Evolutionary conservation across 768 basidiomycete species (phyloP).

Genomic region (Gautieria morchelliformis): DNA sequence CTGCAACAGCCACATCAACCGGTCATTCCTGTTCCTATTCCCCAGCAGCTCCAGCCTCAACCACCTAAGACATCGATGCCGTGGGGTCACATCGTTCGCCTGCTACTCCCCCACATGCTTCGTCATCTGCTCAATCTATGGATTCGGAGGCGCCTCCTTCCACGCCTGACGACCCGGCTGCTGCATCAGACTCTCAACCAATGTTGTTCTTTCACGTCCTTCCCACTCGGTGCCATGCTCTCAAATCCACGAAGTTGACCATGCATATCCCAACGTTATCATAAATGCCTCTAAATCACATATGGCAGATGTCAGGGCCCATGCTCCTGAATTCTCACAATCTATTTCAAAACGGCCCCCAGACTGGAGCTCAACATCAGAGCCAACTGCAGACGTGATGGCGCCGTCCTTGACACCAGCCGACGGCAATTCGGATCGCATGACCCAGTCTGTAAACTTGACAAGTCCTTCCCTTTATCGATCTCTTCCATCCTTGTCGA

Average conservation of each 20-base stretch:
- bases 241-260: neutral
- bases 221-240: neutral
- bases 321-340: neutral
- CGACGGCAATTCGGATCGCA: constrained; percentile 14
- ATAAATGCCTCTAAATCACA: constrained; percentile 34
- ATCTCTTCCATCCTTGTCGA: neutral
- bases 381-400: constrained; percentile 7
- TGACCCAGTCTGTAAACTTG: constrained; percentile 11
- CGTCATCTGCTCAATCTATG: constrained; percentile 12
- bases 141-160: constrained; percentile 15
- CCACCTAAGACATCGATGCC: constrained; percentile 47
- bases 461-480: constrained; percentile 3
- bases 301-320: neutral
- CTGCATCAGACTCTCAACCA: neutral
- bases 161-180: constrained; percentile 14
- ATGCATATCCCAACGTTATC: constrained; percentile 21
- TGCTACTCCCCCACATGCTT: constrained; percentile 17
- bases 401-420: constrained; percentile 9
- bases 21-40: no score
- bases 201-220: constrained; percentile 3
- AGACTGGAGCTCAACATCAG: constrained; percentile 10
- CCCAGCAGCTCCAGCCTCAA: no score
- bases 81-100: constrained; percentile 13
- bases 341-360: constrained; percentile 19
- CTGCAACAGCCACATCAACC: no score